Conservation (phyloP, 805 yeast genomes). For the Candida koratica region DNA sequence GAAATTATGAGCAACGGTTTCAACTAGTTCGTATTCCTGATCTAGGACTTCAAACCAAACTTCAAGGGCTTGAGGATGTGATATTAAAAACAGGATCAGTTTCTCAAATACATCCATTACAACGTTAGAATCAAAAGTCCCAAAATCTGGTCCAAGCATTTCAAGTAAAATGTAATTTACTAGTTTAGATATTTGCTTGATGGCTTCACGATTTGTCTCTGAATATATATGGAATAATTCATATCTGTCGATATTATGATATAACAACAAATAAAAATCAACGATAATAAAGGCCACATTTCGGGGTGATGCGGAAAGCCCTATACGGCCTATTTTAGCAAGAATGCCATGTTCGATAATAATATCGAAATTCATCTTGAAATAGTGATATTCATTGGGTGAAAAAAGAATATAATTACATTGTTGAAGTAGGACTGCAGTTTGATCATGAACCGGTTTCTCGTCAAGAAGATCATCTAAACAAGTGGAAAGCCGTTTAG, state of each 20-base stretch:
- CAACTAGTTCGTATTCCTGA: neutral
- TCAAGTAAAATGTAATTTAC: constrained; percentile 2
- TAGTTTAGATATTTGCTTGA: constrained; percentile 3
- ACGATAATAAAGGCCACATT: neutral
- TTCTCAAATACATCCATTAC: neutral
- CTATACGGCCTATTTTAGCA: neutral
- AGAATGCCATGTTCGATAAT: neutral
- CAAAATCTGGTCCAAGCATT: constrained; percentile 1
- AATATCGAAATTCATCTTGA: constrained; percentile 1
- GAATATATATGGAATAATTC: neutral
- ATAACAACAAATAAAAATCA: neutral
- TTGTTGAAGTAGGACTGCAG: neutral
- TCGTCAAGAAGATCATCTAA: neutral
- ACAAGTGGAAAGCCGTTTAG: neutral
- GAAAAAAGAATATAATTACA: neutral
- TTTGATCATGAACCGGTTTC: neutral
- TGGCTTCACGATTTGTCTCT: neutral
- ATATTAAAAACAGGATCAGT: neutral
- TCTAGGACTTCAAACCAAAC: neutral
- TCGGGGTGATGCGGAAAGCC: neutral
- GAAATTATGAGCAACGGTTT: neutral
- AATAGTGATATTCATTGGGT: neutral
- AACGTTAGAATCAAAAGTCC: neutral
- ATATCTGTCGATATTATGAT: neutral
- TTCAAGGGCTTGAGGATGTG: neutral